phyloP scores from a whole-genome alignment of 495 filamentous ascomycete species.

The Aspergillus egyptiacus region DNA sequence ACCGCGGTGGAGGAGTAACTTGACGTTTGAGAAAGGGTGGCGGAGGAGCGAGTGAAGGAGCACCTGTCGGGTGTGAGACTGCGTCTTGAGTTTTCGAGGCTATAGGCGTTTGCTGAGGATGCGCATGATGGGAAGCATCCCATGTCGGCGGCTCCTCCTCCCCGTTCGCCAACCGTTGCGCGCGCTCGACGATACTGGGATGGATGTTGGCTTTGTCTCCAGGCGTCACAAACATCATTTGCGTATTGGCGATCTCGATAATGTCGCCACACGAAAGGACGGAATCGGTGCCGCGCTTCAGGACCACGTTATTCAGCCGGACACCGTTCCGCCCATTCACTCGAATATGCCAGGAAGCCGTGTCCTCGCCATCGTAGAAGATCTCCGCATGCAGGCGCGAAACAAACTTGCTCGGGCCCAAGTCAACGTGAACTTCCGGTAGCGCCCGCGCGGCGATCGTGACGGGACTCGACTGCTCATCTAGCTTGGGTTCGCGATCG shows the following conservation, averaged over 20 bases:
- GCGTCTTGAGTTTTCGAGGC: conserved; percentile 19
- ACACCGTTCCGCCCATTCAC: conserved; percentile 90
- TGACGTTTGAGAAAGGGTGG: conserved; percentile 64
- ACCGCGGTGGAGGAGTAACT: conserved; percentile 57
- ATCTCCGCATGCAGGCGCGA: conserved; percentile 85
- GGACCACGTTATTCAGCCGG: conserved; percentile 62
- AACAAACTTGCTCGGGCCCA: conserved; percentile 88
- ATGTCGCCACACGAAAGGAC: conserved; percentile 76
- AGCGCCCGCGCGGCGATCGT: conserved; percentile 42
- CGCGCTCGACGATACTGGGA: conserved; percentile 46
- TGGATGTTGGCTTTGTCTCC: conserved; percentile 54
- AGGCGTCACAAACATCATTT: conserved; percentile 98
- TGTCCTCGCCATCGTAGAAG: conserved; percentile 62
- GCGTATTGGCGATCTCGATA: conserved; percentile 80
- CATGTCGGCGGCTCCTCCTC: conserved; percentile 35
- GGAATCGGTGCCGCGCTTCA: conserved; percentile 59
- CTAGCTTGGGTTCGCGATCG: conserved; percentile 46
- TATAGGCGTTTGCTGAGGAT: conserved; percentile 21
- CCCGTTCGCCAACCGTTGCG: conserved; percentile 42
- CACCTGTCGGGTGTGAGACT: conserved; percentile 28
- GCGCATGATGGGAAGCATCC: conserved; percentile 38
- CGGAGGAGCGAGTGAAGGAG: conserved; percentile 59
- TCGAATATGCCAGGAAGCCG: conserved; percentile 66
- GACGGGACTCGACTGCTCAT: conserved; percentile 41
- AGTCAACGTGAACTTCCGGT: conserved; percentile 71